Percentiles rank a stretch among this genome's conserved stretches.
phyloP scores from a whole-genome alignment of 2,329 filamentous ascomycete genomes.

The Botrytis fragariae region DNA sequence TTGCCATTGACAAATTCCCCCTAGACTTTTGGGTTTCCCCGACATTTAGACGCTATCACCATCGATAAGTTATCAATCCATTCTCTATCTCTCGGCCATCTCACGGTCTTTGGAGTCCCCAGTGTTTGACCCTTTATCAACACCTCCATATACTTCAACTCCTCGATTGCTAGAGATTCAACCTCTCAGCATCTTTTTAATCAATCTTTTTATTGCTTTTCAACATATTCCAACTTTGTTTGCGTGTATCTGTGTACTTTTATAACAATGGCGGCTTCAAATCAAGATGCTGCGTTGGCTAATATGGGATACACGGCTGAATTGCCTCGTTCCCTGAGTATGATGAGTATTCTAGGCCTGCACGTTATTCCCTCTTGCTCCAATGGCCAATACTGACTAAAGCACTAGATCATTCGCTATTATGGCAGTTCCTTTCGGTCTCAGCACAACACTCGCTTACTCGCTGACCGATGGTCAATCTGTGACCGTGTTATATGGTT shows the following conservation, averaged over 20 bases:
- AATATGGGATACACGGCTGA: conserved; percentile 64
- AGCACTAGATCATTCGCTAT: conserved; percentile 61
- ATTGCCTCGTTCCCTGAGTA: conserved; percentile 63
- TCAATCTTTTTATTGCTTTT: not conserved
- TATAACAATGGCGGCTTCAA: conserved; percentile 3
- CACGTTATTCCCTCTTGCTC: conserved; percentile 25
- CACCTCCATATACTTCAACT: not conserved
- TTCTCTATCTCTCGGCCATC: conserved; percentile 25
- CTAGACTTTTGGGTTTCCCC: conserved; percentile 6
- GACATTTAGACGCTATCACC: conserved; percentile 28
- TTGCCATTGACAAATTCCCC: conserved; percentile 26
- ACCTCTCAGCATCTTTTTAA: not conserved
- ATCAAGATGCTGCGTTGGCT: conserved; percentile 19
- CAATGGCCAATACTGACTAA: conserved; percentile 20
- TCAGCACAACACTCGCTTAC: conserved; percentile 67
- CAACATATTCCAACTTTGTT: not conserved
- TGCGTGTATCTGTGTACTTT: not conserved
- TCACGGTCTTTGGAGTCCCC: conserved; percentile 20
- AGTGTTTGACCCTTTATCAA: conserved; percentile 15
- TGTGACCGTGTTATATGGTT: conserved; percentile 69
- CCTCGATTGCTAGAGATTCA: conserved; percentile 10
- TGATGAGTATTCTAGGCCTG: conserved; percentile 65
- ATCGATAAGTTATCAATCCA: conserved; percentile 14
- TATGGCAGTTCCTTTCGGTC: conserved; percentile 55
- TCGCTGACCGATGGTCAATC: conserved; percentile 65